Evolutionary conservation across 495 filamentous ascomycete species (phyloP), one percentile per base, ranked within the genome.

Genomic region (Penicillium parvum): DNA sequence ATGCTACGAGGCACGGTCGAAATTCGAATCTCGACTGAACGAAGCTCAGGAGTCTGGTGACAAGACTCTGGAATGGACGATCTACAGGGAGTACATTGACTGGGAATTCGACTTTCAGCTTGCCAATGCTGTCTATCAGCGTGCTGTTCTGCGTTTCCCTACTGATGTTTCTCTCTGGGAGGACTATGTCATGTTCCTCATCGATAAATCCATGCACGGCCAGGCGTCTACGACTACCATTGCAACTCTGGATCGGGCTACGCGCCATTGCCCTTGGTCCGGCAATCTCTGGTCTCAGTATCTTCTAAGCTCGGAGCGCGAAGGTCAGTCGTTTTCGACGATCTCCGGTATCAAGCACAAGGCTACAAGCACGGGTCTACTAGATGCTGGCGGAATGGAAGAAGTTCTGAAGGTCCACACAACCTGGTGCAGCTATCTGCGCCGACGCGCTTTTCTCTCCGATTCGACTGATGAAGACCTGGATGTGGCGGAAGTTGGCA

Each of bases 381-480:
- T 95, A 8, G 82, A 84, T 50, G 74, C 75, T 37, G 77, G 75
- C 32, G 90, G 88, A 12, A 81, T 95, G 77, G 80, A 86, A 32
- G 85, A 90, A 47, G 79, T 96, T 3, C 66, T 96, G 27, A 89
- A 92, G 52, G 85, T 96, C 45, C 88, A 92, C 47, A 82, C 83
- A 23, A 83, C 88, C 0, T 98, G 92, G 92, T 95, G 90, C 53
- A 87, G 88, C 32, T 96, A 88, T 47, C 75, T 98, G 6, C 86
- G 89, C 41, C 82, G 91, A 20, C 72, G 78, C 11, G 91, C 91
- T 4, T 90, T 94, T 64, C 69, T 81, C 47, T 77, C 78, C 1
- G 79, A 81, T 40, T 79, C 86, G 3, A 79, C 75, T n/a, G 90
- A 95, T 47, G 90, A 95, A 50, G 86, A 91, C 37, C 72, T 84